These are phyloP conservation scores for Dichotomopilus funicola DNA, from an alignment of 2,329 filamentous ascomycete genomes.

Conservation along the genomic window DNA sequence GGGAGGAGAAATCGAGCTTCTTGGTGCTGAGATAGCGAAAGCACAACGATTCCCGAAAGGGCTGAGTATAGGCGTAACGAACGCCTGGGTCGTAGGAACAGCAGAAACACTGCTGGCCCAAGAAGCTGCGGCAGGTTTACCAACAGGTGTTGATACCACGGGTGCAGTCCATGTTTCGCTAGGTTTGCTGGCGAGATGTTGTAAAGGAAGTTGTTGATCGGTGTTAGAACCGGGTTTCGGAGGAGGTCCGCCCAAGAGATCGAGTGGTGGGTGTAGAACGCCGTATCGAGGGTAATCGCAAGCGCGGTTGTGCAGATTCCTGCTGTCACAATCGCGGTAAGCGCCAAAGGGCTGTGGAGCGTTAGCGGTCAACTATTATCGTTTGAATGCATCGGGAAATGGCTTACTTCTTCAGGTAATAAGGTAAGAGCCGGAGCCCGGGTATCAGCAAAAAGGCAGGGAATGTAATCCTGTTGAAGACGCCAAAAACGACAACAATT, in stretches of 20 bases:
- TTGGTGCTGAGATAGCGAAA: conserved; percentile 72
- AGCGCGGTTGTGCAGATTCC: conserved; percentile 61
- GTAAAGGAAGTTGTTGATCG: conserved; percentile 71
- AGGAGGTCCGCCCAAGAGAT: conserved; percentile 60
- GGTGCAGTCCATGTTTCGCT: conserved; percentile 68
- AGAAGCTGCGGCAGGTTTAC: conserved; percentile 66
- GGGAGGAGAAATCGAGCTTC: conserved; percentile 74
- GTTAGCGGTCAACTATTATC: conserved; percentile 5
- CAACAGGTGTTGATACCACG: conserved; percentile 69
- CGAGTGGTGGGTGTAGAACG: conserved; percentile 64
- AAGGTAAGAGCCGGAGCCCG: conserved; percentile 72
- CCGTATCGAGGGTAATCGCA: conserved; percentile 76
- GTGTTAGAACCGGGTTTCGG: conserved; percentile 62
- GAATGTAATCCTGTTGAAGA: conserved; percentile 97
- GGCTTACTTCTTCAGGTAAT: conserved; percentile 71
- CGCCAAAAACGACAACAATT: conserved; percentile 72
- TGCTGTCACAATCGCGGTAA: conserved; percentile 58
- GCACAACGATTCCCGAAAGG: conserved; percentile 60
- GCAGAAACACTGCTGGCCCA: conserved; percentile 59
- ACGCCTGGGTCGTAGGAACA: conserved; percentile 51
- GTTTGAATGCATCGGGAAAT: conserved; percentile 13
- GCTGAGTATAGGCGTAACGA: conserved; percentile 65
- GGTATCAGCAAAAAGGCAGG: conserved; percentile 87
- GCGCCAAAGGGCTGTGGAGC: conserved; percentile 46
- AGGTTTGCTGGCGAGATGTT: conserved; percentile 66